phyloP scores from a whole-genome alignment of 2,329 filamentous ascomycete genomes.

The Xylaria sp. region DNA sequence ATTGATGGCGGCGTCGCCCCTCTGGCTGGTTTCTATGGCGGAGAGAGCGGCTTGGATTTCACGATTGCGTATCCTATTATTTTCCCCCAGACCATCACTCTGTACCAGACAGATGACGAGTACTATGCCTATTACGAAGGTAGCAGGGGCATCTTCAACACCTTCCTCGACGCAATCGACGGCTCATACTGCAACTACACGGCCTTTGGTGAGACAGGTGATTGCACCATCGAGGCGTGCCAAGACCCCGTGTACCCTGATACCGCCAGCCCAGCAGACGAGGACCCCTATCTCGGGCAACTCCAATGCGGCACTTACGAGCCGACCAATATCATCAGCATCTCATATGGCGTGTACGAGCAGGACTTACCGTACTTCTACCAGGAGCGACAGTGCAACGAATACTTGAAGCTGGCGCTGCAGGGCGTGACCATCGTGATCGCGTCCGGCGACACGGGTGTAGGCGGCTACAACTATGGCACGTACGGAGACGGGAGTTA shows the following conservation, averaged over 20 bases:
- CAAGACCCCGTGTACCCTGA: conserved; percentile 35
- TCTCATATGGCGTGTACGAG: conserved; percentile 32
- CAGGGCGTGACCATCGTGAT: conserved; percentile 33
- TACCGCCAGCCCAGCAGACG: neutral
- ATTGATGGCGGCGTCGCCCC: conserved; percentile 20
- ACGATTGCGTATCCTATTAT: conserved; percentile 20
- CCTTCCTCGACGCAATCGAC: conserved; percentile 34
- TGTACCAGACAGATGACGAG: conserved; percentile 19
- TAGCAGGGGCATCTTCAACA: conserved; percentile 17
- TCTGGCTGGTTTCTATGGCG: conserved; percentile 3
- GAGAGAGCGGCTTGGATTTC: conserved; percentile 12
- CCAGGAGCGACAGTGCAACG: conserved; percentile 31
- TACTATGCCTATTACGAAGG: conserved; percentile 15
- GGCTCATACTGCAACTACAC: conserved; percentile 39
- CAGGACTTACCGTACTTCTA: conserved; percentile 26
- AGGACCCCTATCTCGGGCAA: conserved; percentile 20
- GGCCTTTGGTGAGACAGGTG: conserved; percentile 38
- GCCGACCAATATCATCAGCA: conserved; percentile 29
- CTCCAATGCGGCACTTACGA: conserved; percentile 28
- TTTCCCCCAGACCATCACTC: conserved; percentile 20
- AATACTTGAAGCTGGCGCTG: conserved; percentile 31
- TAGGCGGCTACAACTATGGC: conserved; percentile 15
- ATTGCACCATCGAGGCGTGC: conserved; percentile 25
- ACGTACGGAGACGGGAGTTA: conserved; percentile 5
- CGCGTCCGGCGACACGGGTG: conserved; percentile 28